phyloP scores from a whole-genome alignment of 78 protist species.

The Polysphondylium violaceum region DNA sequence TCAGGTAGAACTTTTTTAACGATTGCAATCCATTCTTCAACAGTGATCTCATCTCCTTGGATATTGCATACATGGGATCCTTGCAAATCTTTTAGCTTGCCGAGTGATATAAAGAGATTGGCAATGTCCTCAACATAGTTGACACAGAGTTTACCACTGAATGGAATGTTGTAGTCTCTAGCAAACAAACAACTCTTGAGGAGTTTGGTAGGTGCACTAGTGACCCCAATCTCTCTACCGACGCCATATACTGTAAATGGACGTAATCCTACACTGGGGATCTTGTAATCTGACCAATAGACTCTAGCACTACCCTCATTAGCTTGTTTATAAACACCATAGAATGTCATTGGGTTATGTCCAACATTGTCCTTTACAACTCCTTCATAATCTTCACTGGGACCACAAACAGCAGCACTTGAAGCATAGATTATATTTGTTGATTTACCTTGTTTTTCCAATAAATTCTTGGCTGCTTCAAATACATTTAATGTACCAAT shows the following conservation, averaged over 20 bases:
- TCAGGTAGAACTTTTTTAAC: not conserved
- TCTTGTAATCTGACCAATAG: conserved; percentile 60
- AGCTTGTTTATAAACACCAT: conserved; percentile 75
- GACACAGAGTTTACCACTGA: conserved; percentile 38
- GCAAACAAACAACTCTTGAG: conserved; percentile 42
- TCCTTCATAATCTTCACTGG: conserved; percentile 20
- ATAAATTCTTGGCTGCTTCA: conserved; percentile 34
- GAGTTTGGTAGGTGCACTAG: conserved; percentile 63
- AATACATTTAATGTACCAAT: conserved; percentile 73
- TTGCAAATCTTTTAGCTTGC: not conserved
- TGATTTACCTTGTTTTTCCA: not conserved
- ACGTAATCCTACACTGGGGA: conserved; percentile 67
- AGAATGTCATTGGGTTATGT: conserved; percentile 53
- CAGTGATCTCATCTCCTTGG: conserved; percentile 2
- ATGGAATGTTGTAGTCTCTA: conserved; percentile 18
- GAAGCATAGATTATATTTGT: conserved; percentile 66
- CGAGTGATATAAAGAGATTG: conserved; percentile 19
- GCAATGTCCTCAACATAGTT: conserved; percentile 75
- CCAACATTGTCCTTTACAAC: conserved; percentile 30
- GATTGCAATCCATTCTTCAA: not conserved
- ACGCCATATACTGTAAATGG: conserved; percentile 76
- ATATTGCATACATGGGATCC: conserved; percentile 66
- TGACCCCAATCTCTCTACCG: conserved; percentile 77
- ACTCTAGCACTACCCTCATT: conserved; percentile 79
- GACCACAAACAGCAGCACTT: conserved; percentile 57